phyloP scores from a whole-genome alignment of 805 yeast species.

The Danielia oregonensis region DNA sequence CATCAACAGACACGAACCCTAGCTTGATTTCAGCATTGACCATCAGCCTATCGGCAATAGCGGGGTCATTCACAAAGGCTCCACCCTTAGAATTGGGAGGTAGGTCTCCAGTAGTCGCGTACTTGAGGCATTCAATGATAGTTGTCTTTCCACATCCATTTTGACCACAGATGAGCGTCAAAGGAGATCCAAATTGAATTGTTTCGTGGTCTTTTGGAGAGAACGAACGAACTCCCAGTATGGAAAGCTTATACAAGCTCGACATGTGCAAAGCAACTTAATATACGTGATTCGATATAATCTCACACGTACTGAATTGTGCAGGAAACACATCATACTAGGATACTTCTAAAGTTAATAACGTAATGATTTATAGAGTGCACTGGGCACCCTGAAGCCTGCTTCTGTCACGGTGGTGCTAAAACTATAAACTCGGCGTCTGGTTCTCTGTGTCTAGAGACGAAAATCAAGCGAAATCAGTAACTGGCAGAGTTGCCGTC shows the following conservation, averaged over 20 bases:
- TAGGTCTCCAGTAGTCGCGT: constrained; percentile 91
- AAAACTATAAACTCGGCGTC: too few species aligned
- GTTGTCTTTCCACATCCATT: constrained; percentile 98
- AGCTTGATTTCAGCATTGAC: constrained; percentile 89
- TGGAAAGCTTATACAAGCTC: constrained; percentile 40
- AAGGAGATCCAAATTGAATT: constrained; percentile 83
- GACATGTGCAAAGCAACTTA: too few species aligned
- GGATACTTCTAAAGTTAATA: too few species aligned
- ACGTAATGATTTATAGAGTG: too few species aligned
- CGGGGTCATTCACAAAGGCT: constrained; percentile 93
- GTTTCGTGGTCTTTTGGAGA: constrained; percentile 82
- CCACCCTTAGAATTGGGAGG: constrained; percentile 97
- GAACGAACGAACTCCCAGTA: constrained; percentile 88
- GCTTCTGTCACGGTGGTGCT: too few species aligned
- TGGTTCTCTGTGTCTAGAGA: too few species aligned
- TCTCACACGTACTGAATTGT: not conserved
- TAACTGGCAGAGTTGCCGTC: too few species aligned
- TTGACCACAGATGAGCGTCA: constrained; percentile 91
- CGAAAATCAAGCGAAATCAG: too few species aligned
- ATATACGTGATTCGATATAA: too few species aligned
- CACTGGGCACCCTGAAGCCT: too few species aligned
- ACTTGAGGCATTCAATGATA: constrained; percentile 87
- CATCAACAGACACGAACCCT: constrained; percentile 72
- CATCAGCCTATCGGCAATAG: constrained; percentile 66
- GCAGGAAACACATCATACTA: not conserved